Evolutionary conservation across 2,329 filamentous ascomycete genomes (phyloP).

Genomic region (Chalaropsis ovoidea): DNA sequence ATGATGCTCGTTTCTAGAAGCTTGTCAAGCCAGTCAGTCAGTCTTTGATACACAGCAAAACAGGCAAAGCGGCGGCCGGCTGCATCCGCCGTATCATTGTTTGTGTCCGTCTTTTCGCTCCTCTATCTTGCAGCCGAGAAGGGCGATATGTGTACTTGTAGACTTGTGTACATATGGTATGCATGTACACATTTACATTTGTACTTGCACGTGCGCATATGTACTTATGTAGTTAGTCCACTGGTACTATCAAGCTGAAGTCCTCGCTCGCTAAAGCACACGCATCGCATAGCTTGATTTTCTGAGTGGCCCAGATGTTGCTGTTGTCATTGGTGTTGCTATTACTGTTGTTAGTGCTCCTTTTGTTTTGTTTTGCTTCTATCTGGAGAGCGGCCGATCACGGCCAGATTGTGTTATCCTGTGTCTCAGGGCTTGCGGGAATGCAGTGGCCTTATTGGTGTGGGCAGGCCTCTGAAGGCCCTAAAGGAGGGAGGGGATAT

Average conservation of each 20-base stretch:
- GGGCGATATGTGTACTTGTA: no score
- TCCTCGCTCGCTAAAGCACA: background rate
- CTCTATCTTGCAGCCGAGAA: background rate
- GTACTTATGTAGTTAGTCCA: background rate
- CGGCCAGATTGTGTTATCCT: background rate
- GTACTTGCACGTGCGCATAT: background rate
- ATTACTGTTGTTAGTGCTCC: no score
- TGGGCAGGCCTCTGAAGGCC: no score
- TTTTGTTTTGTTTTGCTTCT: no score
- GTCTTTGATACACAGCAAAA: background rate
- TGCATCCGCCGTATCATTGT: background rate
- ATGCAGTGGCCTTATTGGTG: background rate
- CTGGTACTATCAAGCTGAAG: background rate
- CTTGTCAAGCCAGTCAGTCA: background rate
- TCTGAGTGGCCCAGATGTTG: no score
- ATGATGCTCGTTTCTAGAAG: constrained; percentile 5
- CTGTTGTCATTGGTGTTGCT: no score
- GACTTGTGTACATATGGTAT: background rate
- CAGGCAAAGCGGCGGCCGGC: background rate
- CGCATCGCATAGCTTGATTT: no score
- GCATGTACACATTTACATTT: background rate
- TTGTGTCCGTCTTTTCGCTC: background rate
- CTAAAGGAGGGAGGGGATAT: background rate
- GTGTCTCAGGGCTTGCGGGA: background rate
- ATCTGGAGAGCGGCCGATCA: background rate